Conservation (phyloP, 2,329 filamentous ascomycete species). For the Pseudogymnoascus sp. region DNA sequence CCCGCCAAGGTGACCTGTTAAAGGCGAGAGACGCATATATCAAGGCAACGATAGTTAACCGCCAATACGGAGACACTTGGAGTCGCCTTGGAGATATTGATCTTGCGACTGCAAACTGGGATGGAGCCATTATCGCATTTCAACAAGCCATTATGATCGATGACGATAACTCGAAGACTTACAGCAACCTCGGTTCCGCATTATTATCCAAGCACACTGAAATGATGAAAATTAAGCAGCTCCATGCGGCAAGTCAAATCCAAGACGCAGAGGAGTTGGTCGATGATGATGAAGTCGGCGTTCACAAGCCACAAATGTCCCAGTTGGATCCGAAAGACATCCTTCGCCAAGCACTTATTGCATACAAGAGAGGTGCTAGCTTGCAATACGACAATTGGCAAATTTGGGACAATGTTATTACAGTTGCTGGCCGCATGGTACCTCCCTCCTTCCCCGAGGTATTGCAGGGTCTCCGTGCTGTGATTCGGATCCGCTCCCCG, state of each 20-base stretch:
- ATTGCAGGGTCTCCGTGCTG: conserved; percentile 61
- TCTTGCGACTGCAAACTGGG: conserved; percentile 67
- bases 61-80: conserved; percentile 78
- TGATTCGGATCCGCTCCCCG: conserved; percentile 63
- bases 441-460: conserved; percentile 72
- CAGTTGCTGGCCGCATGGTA: conserved; percentile 67
- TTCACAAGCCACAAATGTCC: conserved; percentile 12
- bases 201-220: conserved; percentile 62
- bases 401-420: conserved; percentile 96
- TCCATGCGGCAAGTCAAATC: conserved; percentile 10
- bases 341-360: conserved; percentile 66
- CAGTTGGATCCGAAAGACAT: conserved; percentile 34
- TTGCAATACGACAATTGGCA: conserved; percentile 80
- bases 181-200: conserved; percentile 87
- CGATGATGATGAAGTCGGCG: conserved; percentile 23
- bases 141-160: conserved; percentile 75
- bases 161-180: conserved; percentile 82
- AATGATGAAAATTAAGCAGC: conserved; percentile 28
- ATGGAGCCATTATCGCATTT: conserved; percentile 76
- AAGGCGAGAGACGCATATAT: conserved; percentile 71
- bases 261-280: conserved; percentile 23
- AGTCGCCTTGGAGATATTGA: conserved; percentile 83
- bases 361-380: conserved; percentile 78
- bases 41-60: conserved; percentile 69
- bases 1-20: conserved; percentile 55